Evolutionary conservation across 106 monocot genomes (phyloP).

Genomic region (Dendrobium nobile): DNA sequence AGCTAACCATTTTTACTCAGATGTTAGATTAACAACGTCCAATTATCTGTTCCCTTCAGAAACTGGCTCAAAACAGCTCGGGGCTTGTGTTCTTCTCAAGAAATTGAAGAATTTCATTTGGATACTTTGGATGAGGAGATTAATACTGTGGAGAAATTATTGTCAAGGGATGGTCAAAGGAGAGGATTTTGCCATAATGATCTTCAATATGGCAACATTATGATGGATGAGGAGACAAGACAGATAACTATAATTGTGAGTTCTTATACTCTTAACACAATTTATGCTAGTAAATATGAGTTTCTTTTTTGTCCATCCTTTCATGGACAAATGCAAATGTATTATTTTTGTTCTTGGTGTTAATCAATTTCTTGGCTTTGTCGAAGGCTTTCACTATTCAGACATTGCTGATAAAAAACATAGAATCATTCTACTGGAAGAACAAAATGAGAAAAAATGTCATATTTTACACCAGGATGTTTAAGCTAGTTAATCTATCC

Average conservation of each 20-base stretch:
- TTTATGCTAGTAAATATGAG: not conserved
- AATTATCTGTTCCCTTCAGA: slow-evolving; percentile 23
- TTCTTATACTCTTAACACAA: not conserved
- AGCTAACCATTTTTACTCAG: not conserved
- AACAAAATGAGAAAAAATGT: no score
- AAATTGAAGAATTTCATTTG: slow-evolving; percentile 44
- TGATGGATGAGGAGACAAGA: slow-evolving; percentile 80
- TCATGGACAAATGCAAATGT: not conserved
- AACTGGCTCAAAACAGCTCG: slow-evolving; percentile 52
- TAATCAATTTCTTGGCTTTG: not conserved
- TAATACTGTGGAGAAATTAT: slow-evolving; percentile 25
- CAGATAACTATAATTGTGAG: slow-evolving; percentile 65
- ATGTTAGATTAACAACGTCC: not conserved
- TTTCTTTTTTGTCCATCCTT: not conserved
- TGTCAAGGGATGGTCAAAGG: slow-evolving; percentile 33
- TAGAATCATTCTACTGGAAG: no score
- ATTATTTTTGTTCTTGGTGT: not conserved
- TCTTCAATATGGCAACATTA: slow-evolving; percentile 92
- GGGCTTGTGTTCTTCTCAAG: slow-evolving; percentile 34
- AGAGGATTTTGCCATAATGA: slow-evolving; percentile 94
- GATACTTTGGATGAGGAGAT: slow-evolving; percentile 59
- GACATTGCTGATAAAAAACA: not conserved
- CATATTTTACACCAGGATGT: no score
- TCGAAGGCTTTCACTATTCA: not conserved
- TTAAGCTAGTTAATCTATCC: no score